Base-by-base conservation (phyloP, 2,329 filamentous ascomycete genomes). In the Diaporthe batatas region DNA sequence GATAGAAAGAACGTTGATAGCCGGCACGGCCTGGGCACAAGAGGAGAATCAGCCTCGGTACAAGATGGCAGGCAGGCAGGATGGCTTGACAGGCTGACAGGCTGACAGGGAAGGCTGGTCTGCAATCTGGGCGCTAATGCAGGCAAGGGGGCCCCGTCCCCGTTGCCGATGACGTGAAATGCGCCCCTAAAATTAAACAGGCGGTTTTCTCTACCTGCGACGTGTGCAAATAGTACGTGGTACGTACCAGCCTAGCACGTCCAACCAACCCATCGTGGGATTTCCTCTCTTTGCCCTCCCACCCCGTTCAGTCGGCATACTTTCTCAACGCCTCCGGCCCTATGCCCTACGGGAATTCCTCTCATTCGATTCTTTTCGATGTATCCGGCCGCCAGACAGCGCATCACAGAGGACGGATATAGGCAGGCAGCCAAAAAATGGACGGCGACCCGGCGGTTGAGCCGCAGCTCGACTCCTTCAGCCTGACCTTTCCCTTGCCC, bases 401-500 rank as follows among this genome's bases (percentile, higher is more conserved):
- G 53, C 32, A 18, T 44, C 18, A 62, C 73, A 55, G 70, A 74
- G 65, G 73, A 74, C 49, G 62, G 62, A 67, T 29, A 67, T 67
- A 67, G 62, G 67, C 42, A 74, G 70, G 72, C 68, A 72, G 75
- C 65, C 77, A 78, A 80, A 78, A 80, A 80, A 94, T 94, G 92
- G 92, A 94, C 84, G 91, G 90, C 84, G 92, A 94, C 85, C 90
- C 91, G 74, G 89, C 90, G 78, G 91, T 93, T 78, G 91, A 93
- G 84, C 82, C 86, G 74, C 83, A 87, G 84, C 90, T 97, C 83
- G 95, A 98, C 88, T 89, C 90, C 82, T 96, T 98, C 87, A 95
- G 93, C 88, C 87, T 94, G 80, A 88, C 93, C 75, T 92, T 98
- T 76, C 96, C 96, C 68, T 87, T 98, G 74, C 96, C 96, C 55